phyloP scores from a whole-genome alignment of 2,329 filamentous ascomycete genomes.

The Monosporascus sp. region DNA sequence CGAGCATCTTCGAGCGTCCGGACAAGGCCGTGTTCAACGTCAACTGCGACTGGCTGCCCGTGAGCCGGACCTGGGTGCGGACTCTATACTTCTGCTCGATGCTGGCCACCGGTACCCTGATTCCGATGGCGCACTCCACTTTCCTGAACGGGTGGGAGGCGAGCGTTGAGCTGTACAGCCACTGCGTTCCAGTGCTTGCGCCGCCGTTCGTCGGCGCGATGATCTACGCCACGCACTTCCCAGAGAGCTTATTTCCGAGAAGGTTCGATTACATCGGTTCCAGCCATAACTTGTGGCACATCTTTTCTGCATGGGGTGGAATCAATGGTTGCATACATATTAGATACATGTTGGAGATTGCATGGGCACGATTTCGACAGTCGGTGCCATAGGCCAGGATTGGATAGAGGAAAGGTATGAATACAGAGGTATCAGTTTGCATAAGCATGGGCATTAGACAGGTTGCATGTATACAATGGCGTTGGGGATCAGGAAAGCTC shows the following conservation, averaged over 20 bases:
- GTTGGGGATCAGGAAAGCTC: no score
- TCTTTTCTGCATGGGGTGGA: not conserved
- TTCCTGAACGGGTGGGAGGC: not conserved
- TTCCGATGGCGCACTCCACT: not conserved
- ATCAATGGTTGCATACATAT: not conserved
- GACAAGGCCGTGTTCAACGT: not conserved
- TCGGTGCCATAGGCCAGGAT: not conserved
- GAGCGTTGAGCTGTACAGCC: not conserved
- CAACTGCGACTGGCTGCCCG: not conserved
- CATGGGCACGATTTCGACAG: not conserved
- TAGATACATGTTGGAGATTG: not conserved
- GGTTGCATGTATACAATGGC: no score
- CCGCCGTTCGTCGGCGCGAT: not conserved
- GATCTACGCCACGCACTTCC: not conserved
- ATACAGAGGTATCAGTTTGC: no score
- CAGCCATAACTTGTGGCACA: not conserved
- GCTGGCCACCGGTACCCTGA: not conserved
- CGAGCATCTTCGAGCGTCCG: not conserved
- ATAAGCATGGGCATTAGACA: no score
- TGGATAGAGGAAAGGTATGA: no score
- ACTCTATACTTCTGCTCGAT: not conserved
- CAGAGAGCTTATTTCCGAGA: not conserved
- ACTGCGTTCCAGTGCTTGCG: not conserved
- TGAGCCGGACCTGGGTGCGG: not conserved
- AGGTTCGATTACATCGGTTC: not conserved